Base-by-base conservation (phyloP, 75 land plant genomes). In the Picea sitchensis region DNA sequence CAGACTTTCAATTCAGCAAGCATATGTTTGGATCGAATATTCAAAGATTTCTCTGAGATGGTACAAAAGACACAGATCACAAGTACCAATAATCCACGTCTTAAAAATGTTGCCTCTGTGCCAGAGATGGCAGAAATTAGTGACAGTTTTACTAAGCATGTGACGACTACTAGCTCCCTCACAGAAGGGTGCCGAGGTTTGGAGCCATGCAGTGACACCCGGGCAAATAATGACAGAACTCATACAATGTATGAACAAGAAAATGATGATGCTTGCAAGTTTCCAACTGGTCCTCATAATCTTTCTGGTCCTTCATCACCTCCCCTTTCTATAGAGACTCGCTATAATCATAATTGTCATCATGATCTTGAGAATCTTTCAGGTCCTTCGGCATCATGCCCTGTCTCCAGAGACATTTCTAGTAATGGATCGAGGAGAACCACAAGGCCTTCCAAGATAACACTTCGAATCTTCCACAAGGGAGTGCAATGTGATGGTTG, bases 341-440 rank as follows among this genome's bases (percentile, higher is more conserved):
- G 94, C 82, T 92, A 91, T 20, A 94, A 98, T 87, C 95, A 90
- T n/a, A 87, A 86, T 82, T 77, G 69, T 78, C 99, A 95, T 97
- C 21, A 75, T 82, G 38, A 98, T 96, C 14, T 88, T 90, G 8
- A 80, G 98, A 2, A 47, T 47, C 51, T 47, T 97, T 79, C 92
- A 89, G 88, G 76, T 97, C 94, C n/a, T 85, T 73, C 11, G 8
- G 54, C 54, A 51, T 51, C 54, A n/a, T n/a, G n/a, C 54, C 11
- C 9, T 7, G 9, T 51, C 54, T 8, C 54, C 0, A 1, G 1
- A 51, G 54, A 8, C 9, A 11, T 51, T 51, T 51, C 41, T 38
- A 2, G 41, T 38, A 38, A 38, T 38, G 2, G 41, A 38, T 38
- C 4, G 51, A 5, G 51, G 51, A 47, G 7, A 47, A 6, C 51